phyloP scores from a whole-genome alignment of 2,329 filamentous ascomycete genomes.

The Coleophoma cylindrospora region DNA sequence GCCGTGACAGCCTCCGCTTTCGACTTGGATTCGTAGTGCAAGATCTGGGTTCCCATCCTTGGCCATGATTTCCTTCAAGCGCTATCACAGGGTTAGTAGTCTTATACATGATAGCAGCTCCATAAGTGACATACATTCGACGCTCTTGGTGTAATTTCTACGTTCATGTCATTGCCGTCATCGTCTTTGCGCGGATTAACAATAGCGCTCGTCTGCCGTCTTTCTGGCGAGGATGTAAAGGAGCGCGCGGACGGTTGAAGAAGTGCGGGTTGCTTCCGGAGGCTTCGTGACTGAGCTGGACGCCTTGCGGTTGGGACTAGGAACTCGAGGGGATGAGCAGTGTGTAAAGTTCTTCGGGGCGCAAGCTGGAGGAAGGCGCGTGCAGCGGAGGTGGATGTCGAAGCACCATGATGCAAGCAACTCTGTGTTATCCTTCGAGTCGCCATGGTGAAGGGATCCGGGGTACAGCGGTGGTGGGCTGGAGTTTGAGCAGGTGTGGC shows the following conservation, averaged over 20 bases:
- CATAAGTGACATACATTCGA: slow-evolving; percentile 55
- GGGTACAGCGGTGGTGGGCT: neutral
- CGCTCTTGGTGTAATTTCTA: slow-evolving; percentile 81
- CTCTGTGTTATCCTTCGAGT: slow-evolving; percentile 14
- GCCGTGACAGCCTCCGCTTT: slow-evolving; percentile 92
- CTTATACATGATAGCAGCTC: neutral
- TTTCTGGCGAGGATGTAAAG: slow-evolving; percentile 15
- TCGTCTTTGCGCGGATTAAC: slow-evolving; percentile 76
- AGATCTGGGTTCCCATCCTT: slow-evolving; percentile 71
- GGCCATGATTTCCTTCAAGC: slow-evolving; percentile 58
- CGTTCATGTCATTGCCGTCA: slow-evolving; percentile 74
- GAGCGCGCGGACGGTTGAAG: slow-evolving; percentile 3
- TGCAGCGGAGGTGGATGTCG: slow-evolving; percentile 13
- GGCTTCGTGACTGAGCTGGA: neutral
- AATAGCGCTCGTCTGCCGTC: slow-evolving; percentile 39
- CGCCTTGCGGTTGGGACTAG: slow-evolving; percentile 16
- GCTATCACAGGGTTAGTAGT: slow-evolving; percentile 12
- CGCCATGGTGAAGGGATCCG: slow-evolving; percentile 14
- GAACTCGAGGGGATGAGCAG: slow-evolving; percentile 21
- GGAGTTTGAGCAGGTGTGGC: neutral
- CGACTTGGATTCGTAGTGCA: slow-evolving; percentile 86
- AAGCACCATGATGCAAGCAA: slow-evolving; percentile 13
- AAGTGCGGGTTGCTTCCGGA: neutral
- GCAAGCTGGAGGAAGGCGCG: slow-evolving; percentile 22
- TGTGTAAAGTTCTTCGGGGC: slow-evolving; percentile 14